A percentile compares a stretch with the other conserved stretches of the same genome.
These are phyloP conservation scores for Talaromyces sp. DNA, from an alignment of 2,329 filamentous ascomycete species.

Conservation along the genomic window DNA sequence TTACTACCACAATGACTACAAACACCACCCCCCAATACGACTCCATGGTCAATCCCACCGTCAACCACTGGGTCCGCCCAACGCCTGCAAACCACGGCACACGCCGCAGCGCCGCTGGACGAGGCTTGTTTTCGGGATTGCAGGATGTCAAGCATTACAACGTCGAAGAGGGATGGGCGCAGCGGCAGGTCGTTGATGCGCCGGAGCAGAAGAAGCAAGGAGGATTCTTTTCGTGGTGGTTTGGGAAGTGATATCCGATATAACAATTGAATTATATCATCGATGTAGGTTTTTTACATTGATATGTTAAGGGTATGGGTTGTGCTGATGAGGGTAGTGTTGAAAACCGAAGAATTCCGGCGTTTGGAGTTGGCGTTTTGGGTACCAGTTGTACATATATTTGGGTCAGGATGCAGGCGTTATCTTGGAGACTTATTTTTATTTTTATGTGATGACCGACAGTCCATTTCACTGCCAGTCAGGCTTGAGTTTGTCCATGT, in stretches of 20 bases:
- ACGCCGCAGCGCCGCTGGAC: slow-evolving; percentile 28
- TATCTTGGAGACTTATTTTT: no score
- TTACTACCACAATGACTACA: background rate
- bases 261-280: no score
- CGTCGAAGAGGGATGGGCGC: slow-evolving; percentile 32
- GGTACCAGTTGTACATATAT: no score
- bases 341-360: background rate
- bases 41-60: slow-evolving; percentile 11
- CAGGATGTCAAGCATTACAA: slow-evolving; percentile 36
- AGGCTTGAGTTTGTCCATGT: background rate
- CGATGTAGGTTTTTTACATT: no score
- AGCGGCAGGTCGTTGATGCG: slow-evolving; percentile 19
- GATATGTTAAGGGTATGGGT: no score
- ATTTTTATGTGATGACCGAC: background rate
- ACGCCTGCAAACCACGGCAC: slow-evolving; percentile 3
- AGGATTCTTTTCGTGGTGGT: slow-evolving; percentile 2
- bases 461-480: background rate
- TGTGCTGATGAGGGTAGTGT: background rate
- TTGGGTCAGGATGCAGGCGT: no score
- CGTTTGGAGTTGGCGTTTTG: background rate
- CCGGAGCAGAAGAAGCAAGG: background rate
- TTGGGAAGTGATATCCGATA: background rate
- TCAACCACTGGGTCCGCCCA: slow-evolving; percentile 30
- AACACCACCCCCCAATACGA: slow-evolving; percentile 24
- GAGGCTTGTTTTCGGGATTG: slow-evolving; percentile 34